Percentiles rank a stretch among this genome's conserved stretches.
Conservation (phyloP, 1,139 yeast genomes). For the Suhomyces bolitotheri region DNA sequence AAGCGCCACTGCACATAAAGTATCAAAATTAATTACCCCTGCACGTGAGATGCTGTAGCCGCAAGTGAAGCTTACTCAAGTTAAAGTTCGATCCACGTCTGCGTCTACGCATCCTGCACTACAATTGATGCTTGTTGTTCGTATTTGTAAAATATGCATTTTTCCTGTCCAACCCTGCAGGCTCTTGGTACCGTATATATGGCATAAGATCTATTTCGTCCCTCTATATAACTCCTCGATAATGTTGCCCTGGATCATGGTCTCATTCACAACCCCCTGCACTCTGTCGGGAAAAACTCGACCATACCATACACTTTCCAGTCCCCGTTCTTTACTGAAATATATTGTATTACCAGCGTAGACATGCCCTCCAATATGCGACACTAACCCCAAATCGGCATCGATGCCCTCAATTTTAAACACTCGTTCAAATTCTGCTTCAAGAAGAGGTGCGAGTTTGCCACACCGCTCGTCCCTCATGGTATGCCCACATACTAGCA, state of each 20-base stretch:
- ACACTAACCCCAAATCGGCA: constrained; percentile 54
- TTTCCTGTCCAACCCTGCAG: not conserved
- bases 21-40: too few relatives aligned
- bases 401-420: constrained; percentile 27
- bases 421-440: constrained; percentile 50
- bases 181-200: not conserved
- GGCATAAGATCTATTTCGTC: not conserved
- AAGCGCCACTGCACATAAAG: too few relatives aligned
- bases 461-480: constrained; percentile 71
- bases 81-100: too few relatives aligned
- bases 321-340: constrained; percentile 40
- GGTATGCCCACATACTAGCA: constrained; percentile 67
- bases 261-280: constrained; percentile 62
- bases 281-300: constrained; percentile 63
- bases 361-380: constrained; percentile 78
- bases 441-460: constrained; percentile 55
- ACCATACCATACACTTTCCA: constrained; percentile 68
- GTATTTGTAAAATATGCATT: not conserved
- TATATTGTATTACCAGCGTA: constrained; percentile 75
- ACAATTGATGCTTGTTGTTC: not conserved
- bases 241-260: constrained; percentile 48
- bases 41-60: too few relatives aligned
- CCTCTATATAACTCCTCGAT: constrained; percentile 60
- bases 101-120: not conserved
- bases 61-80: not conserved